Evolutionary conservation across 2,329 filamentous ascomycete species (phyloP), one percentile per base, ranked within the genome.

Genomic region (Botrytis pseudocinerea): DNA sequence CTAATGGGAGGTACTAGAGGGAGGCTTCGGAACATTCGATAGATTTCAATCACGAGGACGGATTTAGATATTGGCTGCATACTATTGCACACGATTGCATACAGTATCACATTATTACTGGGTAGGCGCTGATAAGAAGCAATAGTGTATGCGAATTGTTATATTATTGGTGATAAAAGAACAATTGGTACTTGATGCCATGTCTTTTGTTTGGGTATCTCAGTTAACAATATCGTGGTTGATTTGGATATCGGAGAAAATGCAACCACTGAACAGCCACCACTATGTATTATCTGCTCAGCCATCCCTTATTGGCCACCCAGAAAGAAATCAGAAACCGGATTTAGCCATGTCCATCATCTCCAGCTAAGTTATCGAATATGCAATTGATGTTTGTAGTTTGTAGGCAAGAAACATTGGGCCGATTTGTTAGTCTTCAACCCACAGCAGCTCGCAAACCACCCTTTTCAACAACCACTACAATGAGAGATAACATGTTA

Each of bases 61-160:
- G n/a, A 59, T 40, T 71, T 65, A 32, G 61, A 71, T 66, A 54
- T 46, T 46, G 51, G 44, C 38, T 69, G 70, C 70, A 60, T 72
- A 60, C 25, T 18, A 25, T 38, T 61, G 70, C 62, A 60, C 42
- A 60, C 59, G 32, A 32, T 51, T 51, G 51, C 32, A 51, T 22
- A 68, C 18, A n/a, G 32, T 66, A 51, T 48, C 46, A 57, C 38
- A 25, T 20, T 32, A 32, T 62, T 22, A 68, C n/a, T 60, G 20
- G 66, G 42, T 28, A 54, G 25, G n/a, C 60, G 54, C 54, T 60
- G 70, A 68, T 68, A 68, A 68, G 65, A 42, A 68, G 25, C 1
- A 69, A 7, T 25, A 4, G 8, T 57, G n/a, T n/a, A 32, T 32
- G 44, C 54, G 61, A 59, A 71, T 57, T 66, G 40, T 22, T 59